Evolutionary conservation across 1,284 basidiomycete species (phyloP), one percentile per base, ranked within the genome.

Genomic region (Melanopsichium pennsylvanicum): DNA sequence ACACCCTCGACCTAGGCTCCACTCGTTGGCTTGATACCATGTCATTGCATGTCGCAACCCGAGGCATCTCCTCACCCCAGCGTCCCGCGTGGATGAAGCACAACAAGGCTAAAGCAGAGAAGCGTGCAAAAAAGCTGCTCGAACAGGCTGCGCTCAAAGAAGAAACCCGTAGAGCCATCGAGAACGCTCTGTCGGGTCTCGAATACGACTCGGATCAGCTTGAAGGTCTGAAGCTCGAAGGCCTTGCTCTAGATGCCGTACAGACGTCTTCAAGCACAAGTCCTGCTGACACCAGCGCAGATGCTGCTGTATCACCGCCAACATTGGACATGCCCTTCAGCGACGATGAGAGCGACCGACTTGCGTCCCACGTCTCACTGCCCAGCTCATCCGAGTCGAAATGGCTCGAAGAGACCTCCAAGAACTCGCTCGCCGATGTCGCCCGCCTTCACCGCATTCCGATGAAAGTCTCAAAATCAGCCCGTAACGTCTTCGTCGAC

Each of bases 11-110:
- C 1, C 85, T 86, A 0, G 90, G 90, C 0, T 82, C 85, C 37
- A 94, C 87, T 19, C 87, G 95, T 2, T 99, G 91, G 81, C 82
- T 97, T 32, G 96, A 98, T 80, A 99, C 95, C 0, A 92, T 98
- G 87, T 88, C 92, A 1, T 84, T 99, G 10, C 95, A 99, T 79
- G 89, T 96, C 41, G 93, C 96, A 5, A 90, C 93, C 3, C 89
- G 90, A 59, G 95, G 96, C 6, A 95, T 98, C 54, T 95, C 93
- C 0, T 93, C 92, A 0, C 90, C 93, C 64, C 96, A 98, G 80
- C 88, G 94, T 0, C 92, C 93, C 0, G 90, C 90, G 2, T 98
- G 94, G 93, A 87, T 89, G 83, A 88, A 89, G 76, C 87, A 93
- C 78, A 86, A 87, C 51, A 92, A 91, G 43, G 82, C 45, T 29